Evolutionary conservation across 2,329 filamentous ascomycete species (phyloP), one percentile per base, ranked within the genome.

Genomic region (Tolypocladium nubicola): DNA sequence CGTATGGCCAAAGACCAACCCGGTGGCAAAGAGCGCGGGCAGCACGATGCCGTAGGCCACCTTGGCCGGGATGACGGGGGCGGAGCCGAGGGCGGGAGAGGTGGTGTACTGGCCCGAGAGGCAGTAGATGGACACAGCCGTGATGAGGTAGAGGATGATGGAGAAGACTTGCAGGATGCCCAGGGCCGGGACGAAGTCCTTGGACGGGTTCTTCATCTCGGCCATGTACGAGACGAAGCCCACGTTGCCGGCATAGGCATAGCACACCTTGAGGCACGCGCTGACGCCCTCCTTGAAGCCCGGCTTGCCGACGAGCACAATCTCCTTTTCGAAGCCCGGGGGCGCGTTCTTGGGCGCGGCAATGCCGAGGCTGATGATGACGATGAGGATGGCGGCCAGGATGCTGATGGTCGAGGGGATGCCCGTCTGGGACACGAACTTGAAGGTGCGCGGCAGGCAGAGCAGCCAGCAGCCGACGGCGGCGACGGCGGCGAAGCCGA

Each of bases 401-500:
- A 73, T 69, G 54, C 65, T 65, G n/a, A 73, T 63, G 21, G 67
- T 68, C 53, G 63, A 69, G 26, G 68, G 68, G 40, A 71, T 61
- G 11, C 70, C 70, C 1, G 66, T 64, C 53, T 67, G 62, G 41
- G 65, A 60, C 41, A 68, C 64, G 45, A 72, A 70, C 58, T 69
- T 76, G 70, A 88, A 88, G 0, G 85, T 88, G 54, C 86, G 77
- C 1, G 86, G 86, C 38, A 88, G 75, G 7, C 85, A 89, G 63
- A 81, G 84, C 35, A 83, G 59, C 68, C 79, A 88, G 21, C 82
- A 85, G 58, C 84, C 75, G 33, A 86, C 69, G 9, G 84, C 84
- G 7, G 81, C 79, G 56, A 89, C 78, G 21, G 81, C 79, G 21
- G 82, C 80, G 68, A 87, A 89, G 40, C 76, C 79, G 57, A 89